Conservation (phyloP, 345 rosid genomes). For the Salix udensis region DNA sequence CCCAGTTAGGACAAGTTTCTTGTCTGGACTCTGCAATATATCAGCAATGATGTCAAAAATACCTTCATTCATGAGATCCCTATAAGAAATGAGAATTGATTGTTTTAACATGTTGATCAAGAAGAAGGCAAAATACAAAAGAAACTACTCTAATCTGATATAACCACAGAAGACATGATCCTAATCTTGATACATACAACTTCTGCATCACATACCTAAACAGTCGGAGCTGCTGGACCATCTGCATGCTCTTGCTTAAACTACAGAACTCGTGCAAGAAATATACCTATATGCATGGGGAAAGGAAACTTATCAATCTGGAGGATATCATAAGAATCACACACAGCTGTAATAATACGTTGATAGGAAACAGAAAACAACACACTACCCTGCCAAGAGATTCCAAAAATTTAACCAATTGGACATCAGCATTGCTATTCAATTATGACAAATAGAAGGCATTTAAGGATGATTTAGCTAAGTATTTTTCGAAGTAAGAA, state of each 20-base stretch:
- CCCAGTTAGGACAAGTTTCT: conserved; percentile 85
- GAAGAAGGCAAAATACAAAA: neutral
- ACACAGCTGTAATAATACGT: neutral
- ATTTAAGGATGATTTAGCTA: neutral
- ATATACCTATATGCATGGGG: conserved; percentile 47
- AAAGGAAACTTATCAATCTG: conserved; percentile 3
- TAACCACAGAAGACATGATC: neutral
- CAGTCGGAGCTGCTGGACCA: conserved; percentile 86
- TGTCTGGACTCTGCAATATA: conserved; percentile 66
- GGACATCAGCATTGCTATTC: neutral
- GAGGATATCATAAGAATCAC: neutral
- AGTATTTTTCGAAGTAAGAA: neutral
- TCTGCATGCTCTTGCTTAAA: conserved; percentile 79
- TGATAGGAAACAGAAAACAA: neutral
- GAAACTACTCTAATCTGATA: neutral
- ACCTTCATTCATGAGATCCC: conserved; percentile 77
- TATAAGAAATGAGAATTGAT: conserved; percentile 27
- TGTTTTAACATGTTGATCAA: neutral
- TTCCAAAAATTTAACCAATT: neutral
- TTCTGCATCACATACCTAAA: conserved; percentile 48
- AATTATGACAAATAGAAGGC: neutral
- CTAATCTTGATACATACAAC: conserved; percentile 2
- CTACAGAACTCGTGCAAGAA: conserved; percentile 87
- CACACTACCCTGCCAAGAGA: neutral
- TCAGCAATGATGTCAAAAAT: conserved; percentile 71